A percentile compares a stretch with the other conserved stretches of the same genome.
Conservation (phyloP, 441 rosid species). For the Macaranga tanarius region DNA sequence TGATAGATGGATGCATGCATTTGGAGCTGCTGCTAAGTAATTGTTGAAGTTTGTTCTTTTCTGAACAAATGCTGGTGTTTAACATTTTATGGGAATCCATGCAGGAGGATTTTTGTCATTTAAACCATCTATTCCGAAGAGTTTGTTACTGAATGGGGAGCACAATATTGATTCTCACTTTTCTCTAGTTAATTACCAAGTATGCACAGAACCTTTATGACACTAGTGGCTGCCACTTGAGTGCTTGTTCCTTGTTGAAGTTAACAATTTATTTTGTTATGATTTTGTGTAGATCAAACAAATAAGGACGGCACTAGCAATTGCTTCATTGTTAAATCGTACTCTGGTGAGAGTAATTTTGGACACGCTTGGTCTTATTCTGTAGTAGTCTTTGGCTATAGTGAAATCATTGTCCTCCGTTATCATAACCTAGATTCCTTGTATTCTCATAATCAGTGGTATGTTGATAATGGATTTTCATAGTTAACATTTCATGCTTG, state of each 20-base stretch:
- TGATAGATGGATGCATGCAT: neutral
- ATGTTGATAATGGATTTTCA: neutral
- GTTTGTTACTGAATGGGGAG: slow-evolving; percentile 77
- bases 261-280: slow-evolving; percentile 28
- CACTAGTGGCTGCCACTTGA: slow-evolving; percentile 19
- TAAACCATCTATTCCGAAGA: slow-evolving; percentile 86
- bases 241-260: slow-evolving; percentile 15
- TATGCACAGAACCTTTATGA: slow-evolving; percentile 37
- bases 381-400: neutral
- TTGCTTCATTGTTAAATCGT: slow-evolving; percentile 82
- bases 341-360: slow-evolving; percentile 68
- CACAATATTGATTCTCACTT: slow-evolving; percentile 81
- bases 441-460: no score
- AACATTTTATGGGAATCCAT: slow-evolving; percentile 27
- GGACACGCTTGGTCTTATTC: slow-evolving; percentile 2
- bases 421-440: neutral
- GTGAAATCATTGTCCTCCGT: neutral
- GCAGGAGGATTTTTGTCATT: slow-evolving; percentile 95
- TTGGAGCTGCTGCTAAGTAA: neutral
- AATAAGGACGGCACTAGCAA: slow-evolving; percentile 87
- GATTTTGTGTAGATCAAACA: slow-evolving; percentile 69
- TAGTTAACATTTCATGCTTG: neutral
- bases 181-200: slow-evolving; percentile 81
- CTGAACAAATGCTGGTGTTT: slow-evolving; percentile 15
- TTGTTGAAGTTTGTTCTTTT: slow-evolving; percentile 17